Base-by-base conservation (phyloP, 352 stramenopile genomes). In the Phytophthora chlamydospora region DNA sequence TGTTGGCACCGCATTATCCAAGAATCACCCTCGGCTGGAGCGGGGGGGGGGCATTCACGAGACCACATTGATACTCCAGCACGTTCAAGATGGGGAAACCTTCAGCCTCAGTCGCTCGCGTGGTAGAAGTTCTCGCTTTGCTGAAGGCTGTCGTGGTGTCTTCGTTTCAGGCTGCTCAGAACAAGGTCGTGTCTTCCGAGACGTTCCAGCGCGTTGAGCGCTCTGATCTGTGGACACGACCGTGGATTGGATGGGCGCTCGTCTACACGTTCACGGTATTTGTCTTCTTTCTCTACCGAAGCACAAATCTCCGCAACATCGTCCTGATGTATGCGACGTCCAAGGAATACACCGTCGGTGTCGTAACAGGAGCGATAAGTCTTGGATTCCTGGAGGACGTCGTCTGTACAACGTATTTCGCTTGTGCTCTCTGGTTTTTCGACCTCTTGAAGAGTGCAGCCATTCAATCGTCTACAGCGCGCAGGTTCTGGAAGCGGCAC, bases 371-470 rank as follows among this genome's bases (percentile, higher is more conserved):
- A 5, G 70, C 54, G 1, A n/a, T 78, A 7, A 8, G 47, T 2
- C 49, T 79, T 5, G 74, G 67, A 3, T 40, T 77, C 33, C 34
- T 83, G 5, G 60, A 83, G 54, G 74, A 83, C 58, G 60, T 68
- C 6, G 43, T 68, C 7, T 60, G 69, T 1, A 36, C 61, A 1
- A 66, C 66, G 4, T 52, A 66, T 31, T 47, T 82, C 10, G 56
- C 57, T 2, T 14, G 61, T 33, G 21, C 3, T 24, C 21, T 24
- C 21, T 24, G 21, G 21, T 24, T 24, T 3, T 24, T 24, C 21
- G 21, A 24, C 21, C 21, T 24, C 21, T 24, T 24, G 21, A 24
- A 24, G 21, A 24, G 21, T 24, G 6, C n/a, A 5, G 33, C n/a
- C 9, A 19, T 39, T n/a, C 21, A 52, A 12, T 17, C 24, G n/a